These are phyloP conservation scores for Carnegiea gigantea DNA, from an alignment of 179 eudicot genomes.

Conservation along the genomic window DNA sequence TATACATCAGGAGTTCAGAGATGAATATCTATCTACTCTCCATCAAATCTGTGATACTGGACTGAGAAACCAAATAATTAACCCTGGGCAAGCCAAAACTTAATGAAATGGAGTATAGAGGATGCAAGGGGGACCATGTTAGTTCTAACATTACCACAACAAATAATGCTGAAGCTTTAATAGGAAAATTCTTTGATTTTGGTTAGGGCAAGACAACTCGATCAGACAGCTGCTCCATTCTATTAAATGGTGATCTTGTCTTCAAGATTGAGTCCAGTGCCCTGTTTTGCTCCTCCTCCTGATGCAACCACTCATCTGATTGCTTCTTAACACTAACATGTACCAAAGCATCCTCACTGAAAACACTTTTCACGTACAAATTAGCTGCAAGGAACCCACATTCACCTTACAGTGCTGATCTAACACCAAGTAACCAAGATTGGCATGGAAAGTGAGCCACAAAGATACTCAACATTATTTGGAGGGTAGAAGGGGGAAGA, in stretches of 20 bases:
- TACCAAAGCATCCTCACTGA: constrained; percentile 90
- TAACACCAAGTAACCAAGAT: constrained; percentile 20
- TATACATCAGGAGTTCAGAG: constrained; percentile 23
- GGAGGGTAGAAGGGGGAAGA: background rate
- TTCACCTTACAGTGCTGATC: constrained; percentile 76
- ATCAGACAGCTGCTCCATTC: constrained; percentile 25
- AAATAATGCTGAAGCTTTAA: constrained; percentile 30
- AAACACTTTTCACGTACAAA: constrained; percentile 75
- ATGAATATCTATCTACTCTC: constrained; percentile 17
- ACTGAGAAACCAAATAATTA: constrained; percentile 12
- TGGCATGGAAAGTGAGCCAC: background rate
- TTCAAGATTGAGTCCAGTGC: constrained; percentile 84
- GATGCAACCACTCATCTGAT: constrained; percentile 77
- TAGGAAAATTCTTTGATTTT: constrained; percentile 25
- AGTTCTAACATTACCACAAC: constrained; percentile 20
- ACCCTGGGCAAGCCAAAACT: background rate
- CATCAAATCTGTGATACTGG: constrained; percentile 19
- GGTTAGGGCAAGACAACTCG: background rate
- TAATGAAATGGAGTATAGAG: background rate
- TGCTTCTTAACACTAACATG: constrained; percentile 83
- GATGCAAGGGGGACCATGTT: background rate
- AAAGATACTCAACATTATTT: background rate
- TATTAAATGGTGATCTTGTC: constrained; percentile 85
- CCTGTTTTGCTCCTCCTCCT: constrained; percentile 91
- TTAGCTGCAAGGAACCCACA: constrained; percentile 78